Percentiles rank a stretch among this genome's conserved stretches.
Evolutionary conservation across 495 filamentous ascomycete genomes (phyloP).

Genomic region (Podospora pseudopauciseta): DNA sequence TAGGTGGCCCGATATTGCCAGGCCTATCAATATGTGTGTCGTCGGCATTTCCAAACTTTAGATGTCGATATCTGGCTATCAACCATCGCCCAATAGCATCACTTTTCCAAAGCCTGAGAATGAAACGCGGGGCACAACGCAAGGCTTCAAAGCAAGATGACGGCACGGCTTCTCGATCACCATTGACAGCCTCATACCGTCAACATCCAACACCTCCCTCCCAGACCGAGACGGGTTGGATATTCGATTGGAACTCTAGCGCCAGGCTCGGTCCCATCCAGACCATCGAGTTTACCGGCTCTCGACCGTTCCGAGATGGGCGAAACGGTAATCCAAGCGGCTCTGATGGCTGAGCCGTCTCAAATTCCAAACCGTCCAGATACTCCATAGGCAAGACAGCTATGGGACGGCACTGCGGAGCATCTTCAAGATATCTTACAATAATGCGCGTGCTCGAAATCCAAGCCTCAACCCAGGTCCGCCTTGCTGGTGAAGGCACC

Average conservation of each 20-base stretch:
- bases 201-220: neutral
- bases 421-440: neutral
- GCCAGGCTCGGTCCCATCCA: neutral
- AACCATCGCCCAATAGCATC: neutral
- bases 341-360: slow-evolving; percentile 9
- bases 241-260: neutral
- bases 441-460: neutral
- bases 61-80: neutral
- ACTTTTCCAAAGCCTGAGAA: neutral
- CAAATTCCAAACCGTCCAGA: neutral
- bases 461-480: neutral
- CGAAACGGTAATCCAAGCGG: slow-evolving; percentile 8
- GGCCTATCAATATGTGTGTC: neutral
- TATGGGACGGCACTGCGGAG: neutral
- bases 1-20: no score
- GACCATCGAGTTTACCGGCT: neutral
- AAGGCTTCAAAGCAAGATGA: slow-evolving; percentile 2
- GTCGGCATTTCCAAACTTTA: neutral
- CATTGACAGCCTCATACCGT: neutral
- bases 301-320: neutral
- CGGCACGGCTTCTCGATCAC: neutral
- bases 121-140: slow-evolving; percentile 1
- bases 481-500: slow-evolving; percentile 5
- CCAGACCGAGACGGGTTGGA: neutral
- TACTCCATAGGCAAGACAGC: neutral